Evolutionary conservation across 257 asterid genomes (phyloP).

Genomic region (Scutellaria minor): DNA sequence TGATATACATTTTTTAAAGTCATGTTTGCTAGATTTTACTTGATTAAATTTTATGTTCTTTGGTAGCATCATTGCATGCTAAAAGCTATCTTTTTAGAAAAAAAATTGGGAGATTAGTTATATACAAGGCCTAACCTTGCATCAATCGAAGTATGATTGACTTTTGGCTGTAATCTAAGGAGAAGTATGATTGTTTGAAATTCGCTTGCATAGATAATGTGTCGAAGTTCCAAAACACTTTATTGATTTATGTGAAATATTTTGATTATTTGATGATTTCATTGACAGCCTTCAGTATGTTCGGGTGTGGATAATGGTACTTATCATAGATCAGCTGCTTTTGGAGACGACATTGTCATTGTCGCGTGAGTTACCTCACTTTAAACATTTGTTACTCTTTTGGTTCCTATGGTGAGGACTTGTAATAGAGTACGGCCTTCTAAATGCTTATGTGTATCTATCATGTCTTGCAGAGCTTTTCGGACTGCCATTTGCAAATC

Average conservation of each 20-base stretch:
- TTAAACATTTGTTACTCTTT: background rate
- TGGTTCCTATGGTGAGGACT: slow-evolving; percentile 8
- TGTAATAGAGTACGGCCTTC: background rate
- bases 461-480: slow-evolving; percentile 58
- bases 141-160: background rate
- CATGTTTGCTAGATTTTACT: no score
- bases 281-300: slow-evolving; percentile 62
- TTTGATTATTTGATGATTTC: slow-evolving; percentile 12
- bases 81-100: no score
- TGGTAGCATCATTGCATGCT: no score
- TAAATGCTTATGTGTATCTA: background rate
- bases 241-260: background rate
- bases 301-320: slow-evolving; percentile 56
- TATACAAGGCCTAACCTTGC: no score
- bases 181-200: no score
- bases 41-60: no score
- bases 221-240: no score
- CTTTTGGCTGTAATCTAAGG: no score
- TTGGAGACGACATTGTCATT: slow-evolving; percentile 84
- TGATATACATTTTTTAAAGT: no score
- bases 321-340: slow-evolving; percentile 55
- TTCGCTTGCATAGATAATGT: no score
- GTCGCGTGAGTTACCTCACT: slow-evolving; percentile 74
- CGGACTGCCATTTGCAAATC: slow-evolving; percentile 90
- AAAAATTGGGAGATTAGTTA: no score